Base-by-base conservation (phyloP, 1,284 basidiomycete genomes). In the Ceratobasidium sp. region DNA sequence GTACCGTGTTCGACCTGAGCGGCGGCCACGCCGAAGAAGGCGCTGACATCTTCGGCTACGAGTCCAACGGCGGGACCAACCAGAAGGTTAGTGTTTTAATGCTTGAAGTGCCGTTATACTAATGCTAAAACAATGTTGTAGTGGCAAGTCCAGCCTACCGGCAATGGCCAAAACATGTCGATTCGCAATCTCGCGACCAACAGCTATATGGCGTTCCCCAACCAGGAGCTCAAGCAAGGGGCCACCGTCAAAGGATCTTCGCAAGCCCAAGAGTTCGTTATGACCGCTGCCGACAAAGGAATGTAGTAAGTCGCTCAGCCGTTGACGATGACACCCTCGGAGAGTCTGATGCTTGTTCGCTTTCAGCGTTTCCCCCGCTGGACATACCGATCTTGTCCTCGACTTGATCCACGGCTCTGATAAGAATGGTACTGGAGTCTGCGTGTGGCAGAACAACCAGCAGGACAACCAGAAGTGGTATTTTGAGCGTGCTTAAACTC, bases 391-490 rank as follows among this genome's bases (percentile, higher is more conserved):
- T 10, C 65, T 54, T 37, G 60, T 64, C 49, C 61, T 75, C 26
- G 73, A 75, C 61, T 47, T 75, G 49, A 49, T 37, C 39, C 60
- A 51, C 11, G 73, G 73, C 23, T 64, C 60, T 15, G 37, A 75
- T 11, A 23, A 75, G 23, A 75, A 75, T 15, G 73, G 73, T 42
- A 75, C 73, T 23, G 42, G 65, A 51, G 37, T 65, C 23, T 31
- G 69, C 64, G 73, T 75, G 20, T 75, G 73, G 73, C 73, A 75
- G 73, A 75, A 75, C 61, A 75, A 75, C 51, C 60, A 75, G 35
- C 73, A 75, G 61, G 61, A 75, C 51, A 75, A 75, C 73, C 73
- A 75, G 61, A 75, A 75, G 73, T 75, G 73, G 73, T 75, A 75
- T 37, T 75, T 75, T 37, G 73, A 75, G 73, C 73, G 73, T 47